These are phyloP conservation scores for Phytophthora sp. DNA, from an alignment of 352 stramenopile species.

Conservation along the genomic window DNA sequence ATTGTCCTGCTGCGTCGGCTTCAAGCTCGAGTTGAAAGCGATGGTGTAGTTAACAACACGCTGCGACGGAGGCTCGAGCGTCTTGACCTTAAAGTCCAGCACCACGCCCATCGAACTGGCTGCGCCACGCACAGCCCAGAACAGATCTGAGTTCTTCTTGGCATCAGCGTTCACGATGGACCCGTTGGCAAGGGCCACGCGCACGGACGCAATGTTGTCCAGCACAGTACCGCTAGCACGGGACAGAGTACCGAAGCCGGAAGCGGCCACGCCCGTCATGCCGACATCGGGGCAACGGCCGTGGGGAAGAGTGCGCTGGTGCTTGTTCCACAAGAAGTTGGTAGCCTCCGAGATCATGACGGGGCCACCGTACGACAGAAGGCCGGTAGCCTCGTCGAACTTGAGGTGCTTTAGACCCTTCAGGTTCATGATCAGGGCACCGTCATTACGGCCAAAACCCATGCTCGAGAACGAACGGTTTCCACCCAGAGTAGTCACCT, in stretches of 20 bases:
- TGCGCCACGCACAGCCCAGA: too few relatives aligned
- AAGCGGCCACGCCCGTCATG: slow-evolving; percentile 40
- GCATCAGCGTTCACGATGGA: slow-evolving; percentile 29
- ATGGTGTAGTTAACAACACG: slow-evolving; percentile 29
- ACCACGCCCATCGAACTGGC: too few relatives aligned
- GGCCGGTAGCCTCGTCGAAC: slow-evolving; percentile 20
- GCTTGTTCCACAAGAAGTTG: slow-evolving; percentile 28
- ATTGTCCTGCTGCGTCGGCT: slow-evolving; percentile 33
- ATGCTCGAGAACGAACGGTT: too few relatives aligned
- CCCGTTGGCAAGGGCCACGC: slow-evolving; percentile 32
- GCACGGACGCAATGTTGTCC: slow-evolving; percentile 33
- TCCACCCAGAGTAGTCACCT: slow-evolving; percentile 34
- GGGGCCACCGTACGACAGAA: slow-evolving; percentile 37
- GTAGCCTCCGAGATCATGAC: too few relatives aligned
- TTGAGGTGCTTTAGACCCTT: slow-evolving; percentile 31
- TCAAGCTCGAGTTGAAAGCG: slow-evolving; percentile 15
- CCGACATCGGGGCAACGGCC: slow-evolving; percentile 36
- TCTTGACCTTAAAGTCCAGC: slow-evolving; percentile 34
- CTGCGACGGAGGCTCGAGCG: slow-evolving; percentile 17
- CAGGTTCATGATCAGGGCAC: slow-evolving; percentile 34
- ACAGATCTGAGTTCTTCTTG: slow-evolving; percentile 32
- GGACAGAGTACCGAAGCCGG: slow-evolving; percentile 32
- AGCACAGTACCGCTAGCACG: slow-evolving; percentile 28
- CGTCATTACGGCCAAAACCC: slow-evolving; percentile 36
- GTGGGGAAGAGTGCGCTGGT: slow-evolving; percentile 26